Evolutionary conservation across 2,329 filamentous ascomycete genomes (phyloP).

Genomic region (Aspergillus spinulosporus): DNA sequence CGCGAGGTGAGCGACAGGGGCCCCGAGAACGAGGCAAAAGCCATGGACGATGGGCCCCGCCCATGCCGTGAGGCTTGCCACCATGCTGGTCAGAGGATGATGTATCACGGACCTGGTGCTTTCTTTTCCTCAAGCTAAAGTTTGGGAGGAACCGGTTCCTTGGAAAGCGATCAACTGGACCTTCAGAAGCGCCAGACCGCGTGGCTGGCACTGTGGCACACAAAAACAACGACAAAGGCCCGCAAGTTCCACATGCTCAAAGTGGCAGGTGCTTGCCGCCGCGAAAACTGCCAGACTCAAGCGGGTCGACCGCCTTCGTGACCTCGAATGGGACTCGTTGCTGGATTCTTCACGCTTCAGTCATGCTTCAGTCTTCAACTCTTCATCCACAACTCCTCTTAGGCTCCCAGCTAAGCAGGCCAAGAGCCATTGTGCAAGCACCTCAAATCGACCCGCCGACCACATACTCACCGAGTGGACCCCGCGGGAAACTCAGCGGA

Average conservation of each 20-base stretch:
- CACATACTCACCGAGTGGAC: constrained; percentile 1
- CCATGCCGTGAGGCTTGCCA: not conserved
- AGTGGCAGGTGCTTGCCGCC: constrained; percentile 16
- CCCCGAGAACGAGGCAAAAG: not conserved
- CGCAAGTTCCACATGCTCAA: constrained; percentile 16
- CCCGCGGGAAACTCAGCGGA: not conserved
- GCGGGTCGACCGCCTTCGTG: constrained; percentile 1
- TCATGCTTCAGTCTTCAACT: no score
- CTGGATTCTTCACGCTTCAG: not conserved
- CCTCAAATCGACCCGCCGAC: constrained; percentile 4
- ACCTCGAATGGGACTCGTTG: not conserved
- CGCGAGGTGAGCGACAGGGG: constrained; percentile 19
- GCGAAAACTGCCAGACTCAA: no score
- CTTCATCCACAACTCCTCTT: not conserved
- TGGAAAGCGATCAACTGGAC: not conserved
- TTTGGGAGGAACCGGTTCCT: constrained; percentile 11
- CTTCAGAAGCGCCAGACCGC: constrained; percentile 2
- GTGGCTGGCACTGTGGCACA: constrained; percentile 2
- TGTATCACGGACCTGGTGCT: not conserved
- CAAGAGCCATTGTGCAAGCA: not conserved
- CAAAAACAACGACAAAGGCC: not conserved
- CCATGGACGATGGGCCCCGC: not conserved
- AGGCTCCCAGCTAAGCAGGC: not conserved
- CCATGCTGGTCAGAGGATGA: not conserved
- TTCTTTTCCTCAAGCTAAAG: not conserved